Evolutionary conservation across 2,329 filamentous ascomycete species (phyloP).

Genomic region (Fusarium subtropicale): DNA sequence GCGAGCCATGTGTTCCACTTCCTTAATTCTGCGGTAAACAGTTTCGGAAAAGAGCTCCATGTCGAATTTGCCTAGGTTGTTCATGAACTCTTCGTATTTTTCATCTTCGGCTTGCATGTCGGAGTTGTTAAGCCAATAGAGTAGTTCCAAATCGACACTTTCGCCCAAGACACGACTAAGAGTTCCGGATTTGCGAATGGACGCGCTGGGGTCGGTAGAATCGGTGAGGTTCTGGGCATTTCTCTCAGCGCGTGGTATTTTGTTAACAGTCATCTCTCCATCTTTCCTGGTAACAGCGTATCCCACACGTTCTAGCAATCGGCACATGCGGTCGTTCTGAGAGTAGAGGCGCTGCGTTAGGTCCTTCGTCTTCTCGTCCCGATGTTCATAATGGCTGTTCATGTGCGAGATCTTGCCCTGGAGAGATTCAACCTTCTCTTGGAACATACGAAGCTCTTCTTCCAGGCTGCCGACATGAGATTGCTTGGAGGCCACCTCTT

Average conservation of each 20-base stretch:
- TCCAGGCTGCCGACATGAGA: slow-evolving; percentile 81
- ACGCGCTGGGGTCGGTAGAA: slow-evolving; percentile 66
- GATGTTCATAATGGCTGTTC: slow-evolving; percentile 72
- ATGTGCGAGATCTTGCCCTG: slow-evolving; percentile 65
- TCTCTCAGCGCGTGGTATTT: slow-evolving; percentile 71
- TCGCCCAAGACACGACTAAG: slow-evolving; percentile 68
- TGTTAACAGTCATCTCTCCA: slow-evolving; percentile 79
- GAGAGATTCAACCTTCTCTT: slow-evolving; percentile 70
- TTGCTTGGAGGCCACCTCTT: slow-evolving; percentile 79
- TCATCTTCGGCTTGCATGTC: slow-evolving; percentile 74
- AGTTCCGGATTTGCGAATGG: slow-evolving; percentile 65
- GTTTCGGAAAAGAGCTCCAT: slow-evolving; percentile 86
- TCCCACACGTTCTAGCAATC: slow-evolving; percentile 86
- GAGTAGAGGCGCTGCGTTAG: slow-evolving; percentile 84
- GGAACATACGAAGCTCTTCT: slow-evolving; percentile 76
- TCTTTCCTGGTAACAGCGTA: slow-evolving; percentile 83
- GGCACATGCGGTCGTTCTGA: slow-evolving; percentile 85
- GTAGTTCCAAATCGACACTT: slow-evolving; percentile 74
- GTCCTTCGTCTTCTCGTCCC: slow-evolving; percentile 80
- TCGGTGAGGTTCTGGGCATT: slow-evolving; percentile 66
- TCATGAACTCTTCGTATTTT: slow-evolving; percentile 80
- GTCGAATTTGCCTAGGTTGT: slow-evolving; percentile 81
- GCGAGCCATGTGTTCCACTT: slow-evolving; percentile 90
- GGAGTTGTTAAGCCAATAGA: slow-evolving; percentile 84
- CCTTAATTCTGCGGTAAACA: slow-evolving; percentile 88